phyloP scores from a whole-genome alignment of 257 asterid genomes.

The Buddleja alternifolia region DNA sequence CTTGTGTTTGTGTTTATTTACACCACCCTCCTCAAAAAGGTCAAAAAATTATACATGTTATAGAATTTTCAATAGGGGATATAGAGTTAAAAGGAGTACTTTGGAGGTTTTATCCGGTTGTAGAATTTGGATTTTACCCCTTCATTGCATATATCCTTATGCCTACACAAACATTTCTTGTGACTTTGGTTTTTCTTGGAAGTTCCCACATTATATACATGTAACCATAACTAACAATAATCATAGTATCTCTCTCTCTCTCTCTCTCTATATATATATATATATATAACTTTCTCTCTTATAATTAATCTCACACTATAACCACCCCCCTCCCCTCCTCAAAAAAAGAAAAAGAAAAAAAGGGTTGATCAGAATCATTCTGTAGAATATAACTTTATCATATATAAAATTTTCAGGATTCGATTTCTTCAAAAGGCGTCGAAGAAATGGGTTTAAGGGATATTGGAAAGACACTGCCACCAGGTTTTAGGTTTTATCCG shows the following conservation, averaged over 20 bases:
- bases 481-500: constrained; percentile 85
- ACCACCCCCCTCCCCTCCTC: background rate
- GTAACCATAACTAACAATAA: constrained; percentile 57
- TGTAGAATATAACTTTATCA: no score
- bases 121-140: constrained; percentile 44
- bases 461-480: constrained; percentile 79
- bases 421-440: background rate
- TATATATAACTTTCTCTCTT: constrained; percentile 29
- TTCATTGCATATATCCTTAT: constrained; percentile 25
- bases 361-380: background rate
- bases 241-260: constrained; percentile 11
- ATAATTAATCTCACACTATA: background rate
- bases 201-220: constrained; percentile 29
- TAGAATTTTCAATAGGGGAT: background rate
- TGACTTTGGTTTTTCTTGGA: constrained; percentile 45
- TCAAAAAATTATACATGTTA: constrained; percentile 26
- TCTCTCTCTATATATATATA: constrained; percentile 35
- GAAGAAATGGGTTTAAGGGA: constrained; percentile 79
- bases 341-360: background rate
- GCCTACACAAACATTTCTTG: constrained; percentile 51
- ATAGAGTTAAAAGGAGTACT: constrained; percentile 44
- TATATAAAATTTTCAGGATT: no score
- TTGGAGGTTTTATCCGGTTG: constrained; percentile 45
- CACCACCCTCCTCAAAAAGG: constrained; percentile 32
- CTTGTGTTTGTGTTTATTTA: constrained; percentile 32